Conservation (phyloP, 2,329 filamentous ascomycete genomes). For the Aaosphaeria pasadenensis region DNA sequence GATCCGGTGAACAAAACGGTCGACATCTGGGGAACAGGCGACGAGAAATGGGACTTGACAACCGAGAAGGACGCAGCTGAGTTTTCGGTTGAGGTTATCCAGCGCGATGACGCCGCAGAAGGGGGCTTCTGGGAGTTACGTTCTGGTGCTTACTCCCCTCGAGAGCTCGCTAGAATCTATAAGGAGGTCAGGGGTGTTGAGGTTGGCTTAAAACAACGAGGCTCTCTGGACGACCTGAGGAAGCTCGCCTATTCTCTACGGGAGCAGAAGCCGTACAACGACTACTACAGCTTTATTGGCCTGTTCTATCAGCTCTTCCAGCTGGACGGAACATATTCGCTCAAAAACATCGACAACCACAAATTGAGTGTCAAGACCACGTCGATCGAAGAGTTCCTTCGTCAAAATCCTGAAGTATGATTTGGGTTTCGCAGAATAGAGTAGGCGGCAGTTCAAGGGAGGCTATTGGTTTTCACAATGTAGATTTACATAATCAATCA, state of each 20-base stretch:
- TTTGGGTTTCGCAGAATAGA: too few species aligned
- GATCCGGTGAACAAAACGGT: constrained; percentile 3
- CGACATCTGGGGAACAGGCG: constrained; percentile 4
- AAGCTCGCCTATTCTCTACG: background rate
- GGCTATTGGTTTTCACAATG: too few species aligned
- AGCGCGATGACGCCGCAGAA: background rate
- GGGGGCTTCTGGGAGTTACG: background rate
- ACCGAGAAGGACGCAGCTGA: constrained; percentile 5
- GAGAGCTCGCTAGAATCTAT: background rate
- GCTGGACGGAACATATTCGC: background rate
- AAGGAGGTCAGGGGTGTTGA: background rate
- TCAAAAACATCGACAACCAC: background rate
- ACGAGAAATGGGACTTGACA: constrained; percentile 6
- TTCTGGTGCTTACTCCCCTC: background rate
- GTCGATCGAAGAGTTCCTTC: background rate
- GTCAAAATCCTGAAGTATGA: background rate
- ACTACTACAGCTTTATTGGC: background rate
- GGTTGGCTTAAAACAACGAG: background rate
- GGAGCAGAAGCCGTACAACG: background rate
- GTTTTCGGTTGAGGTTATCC: constrained; percentile 2
- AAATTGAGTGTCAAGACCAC: background rate
- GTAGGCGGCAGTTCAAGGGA: too few species aligned
- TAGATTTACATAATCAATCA: too few species aligned
- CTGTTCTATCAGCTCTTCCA: background rate
- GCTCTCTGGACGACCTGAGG: background rate